Conservation (phyloP, 805 yeast species). For the Cyberlindnera subsufficiens region DNA sequence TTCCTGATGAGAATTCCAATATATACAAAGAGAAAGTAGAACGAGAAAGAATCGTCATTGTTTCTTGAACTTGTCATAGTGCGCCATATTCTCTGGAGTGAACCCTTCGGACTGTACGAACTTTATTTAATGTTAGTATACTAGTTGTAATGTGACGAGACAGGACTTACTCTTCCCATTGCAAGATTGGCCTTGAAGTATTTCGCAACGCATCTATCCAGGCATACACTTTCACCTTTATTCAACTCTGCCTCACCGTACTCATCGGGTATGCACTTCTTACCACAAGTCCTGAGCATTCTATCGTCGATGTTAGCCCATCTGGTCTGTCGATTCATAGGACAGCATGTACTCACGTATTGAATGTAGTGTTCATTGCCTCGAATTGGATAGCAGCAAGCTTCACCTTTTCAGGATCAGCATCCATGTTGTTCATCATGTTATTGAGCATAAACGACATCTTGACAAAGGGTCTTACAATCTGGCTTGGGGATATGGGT, state of each 20-base stretch:
- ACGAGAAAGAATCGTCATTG: not conserved
- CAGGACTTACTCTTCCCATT: conserved; percentile 41
- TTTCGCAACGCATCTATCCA: conserved; percentile 83
- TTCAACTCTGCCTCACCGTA: conserved; percentile 80
- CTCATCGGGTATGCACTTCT: conserved; percentile 80
- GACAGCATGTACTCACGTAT: conserved; percentile 25
- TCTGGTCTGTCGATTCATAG: not conserved
- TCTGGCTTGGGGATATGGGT: not conserved
- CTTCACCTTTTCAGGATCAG: conserved; percentile 54
- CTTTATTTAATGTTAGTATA: conserved; percentile 13
- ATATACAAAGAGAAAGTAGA: too few relatives aligned
- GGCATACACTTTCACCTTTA: conserved; percentile 78
- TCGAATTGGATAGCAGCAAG: conserved; percentile 64
- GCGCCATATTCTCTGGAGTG: conserved; percentile 18
- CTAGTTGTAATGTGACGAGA: not conserved
- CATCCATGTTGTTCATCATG: conserved; percentile 41
- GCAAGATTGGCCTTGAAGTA: conserved; percentile 67
- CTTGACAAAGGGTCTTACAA: not conserved
- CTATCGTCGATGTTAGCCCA: conserved; percentile 18
- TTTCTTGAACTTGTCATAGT: conserved; percentile 13
- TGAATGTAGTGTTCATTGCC: conserved; percentile 54
- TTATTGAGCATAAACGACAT: conserved; percentile 60
- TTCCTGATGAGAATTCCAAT: too few relatives aligned
- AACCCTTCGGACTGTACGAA: conserved; percentile 20
- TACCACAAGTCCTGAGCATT: conserved; percentile 55